Conservation (phyloP, 2,329 filamentous ascomycete genomes). For the Talaromyces amestolkiae region DNA sequence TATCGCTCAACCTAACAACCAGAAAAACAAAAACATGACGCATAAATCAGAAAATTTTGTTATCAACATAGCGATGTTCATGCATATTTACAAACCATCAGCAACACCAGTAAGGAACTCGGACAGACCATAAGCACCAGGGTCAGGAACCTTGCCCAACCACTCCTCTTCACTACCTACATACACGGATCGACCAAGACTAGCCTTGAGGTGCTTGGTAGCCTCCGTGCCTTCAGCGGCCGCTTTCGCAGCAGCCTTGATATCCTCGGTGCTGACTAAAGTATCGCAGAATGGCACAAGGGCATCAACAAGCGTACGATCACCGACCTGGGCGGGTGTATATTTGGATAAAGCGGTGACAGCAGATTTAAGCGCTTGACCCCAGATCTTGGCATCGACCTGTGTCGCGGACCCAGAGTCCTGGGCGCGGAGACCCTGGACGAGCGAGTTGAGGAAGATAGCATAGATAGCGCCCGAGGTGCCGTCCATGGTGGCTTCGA, state of each 20-base stretch:
- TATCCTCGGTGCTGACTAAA: slow-evolving; percentile 62
- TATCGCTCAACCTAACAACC: slow-evolving; percentile 1
- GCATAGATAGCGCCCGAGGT: slow-evolving; percentile 76
- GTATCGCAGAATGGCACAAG: slow-evolving; percentile 80
- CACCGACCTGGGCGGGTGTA: slow-evolving; percentile 84
- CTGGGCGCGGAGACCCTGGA: slow-evolving; percentile 62
- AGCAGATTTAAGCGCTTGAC: slow-evolving; percentile 68
- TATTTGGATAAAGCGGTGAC: slow-evolving; percentile 72
- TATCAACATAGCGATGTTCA: not conserved
- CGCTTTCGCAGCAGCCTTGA: slow-evolving; percentile 71
- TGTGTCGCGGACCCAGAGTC: slow-evolving; percentile 43
- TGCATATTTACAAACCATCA: slow-evolving; percentile 33
- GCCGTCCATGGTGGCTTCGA: slow-evolving; percentile 71
- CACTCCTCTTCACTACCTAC: slow-evolving; percentile 64
- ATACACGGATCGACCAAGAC: slow-evolving; percentile 78
- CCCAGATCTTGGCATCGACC: slow-evolving; percentile 56
- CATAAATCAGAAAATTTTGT: slow-evolving; percentile 1
- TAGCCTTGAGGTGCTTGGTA: slow-evolving; percentile 91
- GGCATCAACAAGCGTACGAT: slow-evolving; percentile 87
- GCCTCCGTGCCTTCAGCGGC: slow-evolving; percentile 72
- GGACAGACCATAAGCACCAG: slow-evolving; percentile 74
- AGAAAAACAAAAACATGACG: not conserved
- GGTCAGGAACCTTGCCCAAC: slow-evolving; percentile 72
- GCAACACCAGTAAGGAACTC: slow-evolving; percentile 79
- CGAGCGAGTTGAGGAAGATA: slow-evolving; percentile 86